Evolutionary conservation across 768 basidiomycete species (phyloP).

Genomic region (Tulasnella sp.): DNA sequence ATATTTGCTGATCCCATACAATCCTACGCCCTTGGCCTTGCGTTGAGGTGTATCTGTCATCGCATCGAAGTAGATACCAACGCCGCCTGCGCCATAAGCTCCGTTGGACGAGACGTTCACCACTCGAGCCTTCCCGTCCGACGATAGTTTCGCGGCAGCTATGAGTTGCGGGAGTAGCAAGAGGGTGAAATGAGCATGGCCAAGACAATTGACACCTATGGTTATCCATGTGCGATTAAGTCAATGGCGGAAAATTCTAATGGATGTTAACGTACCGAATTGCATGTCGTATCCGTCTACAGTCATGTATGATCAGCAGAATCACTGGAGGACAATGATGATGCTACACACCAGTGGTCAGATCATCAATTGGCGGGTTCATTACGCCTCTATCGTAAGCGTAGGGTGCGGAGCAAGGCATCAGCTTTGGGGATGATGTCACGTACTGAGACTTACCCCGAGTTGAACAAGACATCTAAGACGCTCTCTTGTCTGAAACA

Average conservation of each 20-base stretch:
- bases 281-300: slow-evolving; percentile 11
- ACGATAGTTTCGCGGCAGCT: not conserved
- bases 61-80: slow-evolving; percentile 32
- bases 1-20: slow-evolving; percentile 31
- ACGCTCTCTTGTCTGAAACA: slow-evolving; percentile 8
- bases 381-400: slow-evolving; percentile 5
- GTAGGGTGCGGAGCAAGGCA: not conserved
- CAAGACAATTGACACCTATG: slow-evolving; percentile 1
- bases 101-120: slow-evolving; percentile 9
- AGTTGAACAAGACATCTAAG: slow-evolving; percentile 14
- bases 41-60: slow-evolving; percentile 27
- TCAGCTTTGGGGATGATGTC: not conserved
- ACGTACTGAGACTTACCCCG: slow-evolving; percentile 4
- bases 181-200: slow-evolving; percentile 5
- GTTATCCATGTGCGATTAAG: too few relatives aligned
- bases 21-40: not conserved
- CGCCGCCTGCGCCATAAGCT: not conserved
- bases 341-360: not conserved
- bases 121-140: slow-evolving; percentile 15
- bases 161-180: slow-evolving; percentile 4
- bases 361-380: slow-evolving; percentile 2
- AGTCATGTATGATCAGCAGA: not conserved
- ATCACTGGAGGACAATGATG: not conserved
- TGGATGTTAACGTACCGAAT: not conserved
- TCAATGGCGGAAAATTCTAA: not conserved